Conservation (phyloP, 352 stramenopile genomes). For the Phytophthora megakarya region DNA sequence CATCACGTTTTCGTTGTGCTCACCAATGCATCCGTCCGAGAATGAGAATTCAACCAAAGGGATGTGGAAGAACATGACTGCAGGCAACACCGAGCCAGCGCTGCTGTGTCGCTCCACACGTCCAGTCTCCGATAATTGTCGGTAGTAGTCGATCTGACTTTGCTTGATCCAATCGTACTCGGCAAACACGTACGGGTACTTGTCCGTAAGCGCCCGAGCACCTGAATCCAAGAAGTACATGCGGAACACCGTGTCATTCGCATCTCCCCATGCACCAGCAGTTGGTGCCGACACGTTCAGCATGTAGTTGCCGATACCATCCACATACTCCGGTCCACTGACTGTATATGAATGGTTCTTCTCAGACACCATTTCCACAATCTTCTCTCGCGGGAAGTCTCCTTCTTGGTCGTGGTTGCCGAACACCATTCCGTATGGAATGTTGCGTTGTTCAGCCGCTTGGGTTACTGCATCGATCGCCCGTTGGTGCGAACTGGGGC, state of each 20-base stretch:
- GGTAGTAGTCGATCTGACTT: slow-evolving; percentile 56
- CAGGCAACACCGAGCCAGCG: slow-evolving; percentile 30
- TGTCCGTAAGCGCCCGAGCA: slow-evolving; percentile 26
- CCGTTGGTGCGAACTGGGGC: slow-evolving; percentile 29
- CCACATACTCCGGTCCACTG: slow-evolving; percentile 37
- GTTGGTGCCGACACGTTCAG: slow-evolving; percentile 46
- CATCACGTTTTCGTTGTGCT: slow-evolving; percentile 47
- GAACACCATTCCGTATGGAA: slow-evolving; percentile 63
- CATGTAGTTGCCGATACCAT: slow-evolving; percentile 64
- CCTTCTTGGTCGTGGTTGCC: slow-evolving; percentile 68
- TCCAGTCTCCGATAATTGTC: slow-evolving; percentile 32
- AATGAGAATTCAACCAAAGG: slow-evolving; percentile 54
- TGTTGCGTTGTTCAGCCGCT: slow-evolving; percentile 42
- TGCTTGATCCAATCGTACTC: slow-evolving; percentile 63
- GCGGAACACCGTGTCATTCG: slow-evolving; percentile 42
- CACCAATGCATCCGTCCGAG: slow-evolving; percentile 33
- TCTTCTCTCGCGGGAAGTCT: slow-evolving; percentile 40
- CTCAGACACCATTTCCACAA: slow-evolving; percentile 39
- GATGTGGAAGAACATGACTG: slow-evolving; percentile 77
- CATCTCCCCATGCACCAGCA: slow-evolving; percentile 36
- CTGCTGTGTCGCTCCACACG: slow-evolving; percentile 26
- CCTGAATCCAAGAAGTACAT: slow-evolving; percentile 73
- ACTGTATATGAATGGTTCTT: slow-evolving; percentile 51
- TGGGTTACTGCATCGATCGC: slow-evolving; percentile 46
- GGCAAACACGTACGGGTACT: slow-evolving; percentile 42